Percentiles rank a stretch among this genome's conserved stretches.
Conservation (phyloP, 2,329 filamentous ascomycete species). For the Sporothrix phasma region DNA sequence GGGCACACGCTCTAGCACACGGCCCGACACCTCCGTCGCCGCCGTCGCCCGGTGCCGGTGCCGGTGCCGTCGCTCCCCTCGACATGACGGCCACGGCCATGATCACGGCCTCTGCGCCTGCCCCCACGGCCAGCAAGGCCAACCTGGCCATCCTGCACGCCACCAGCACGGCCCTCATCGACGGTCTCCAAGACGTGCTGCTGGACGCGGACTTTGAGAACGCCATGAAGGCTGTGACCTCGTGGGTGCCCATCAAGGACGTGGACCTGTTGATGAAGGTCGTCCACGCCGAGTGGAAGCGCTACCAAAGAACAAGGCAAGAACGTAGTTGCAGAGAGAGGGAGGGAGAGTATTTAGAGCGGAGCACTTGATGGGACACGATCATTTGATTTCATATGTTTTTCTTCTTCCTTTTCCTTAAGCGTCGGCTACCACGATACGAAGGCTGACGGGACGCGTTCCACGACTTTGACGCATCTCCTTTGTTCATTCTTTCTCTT, state of each 20-base stretch:
- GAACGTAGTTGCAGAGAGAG: conserved; percentile 21
- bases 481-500: background rate
- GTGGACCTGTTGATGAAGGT: conserved; percentile 90
- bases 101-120: conserved; percentile 21
- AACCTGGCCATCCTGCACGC: conserved; percentile 78
- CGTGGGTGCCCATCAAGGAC: conserved; percentile 87
- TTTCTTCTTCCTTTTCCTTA: background rate
- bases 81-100: conserved; percentile 11
- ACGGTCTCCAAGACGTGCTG: conserved; percentile 79
- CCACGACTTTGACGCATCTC: background rate
- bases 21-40: background rate
- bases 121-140: conserved; percentile 37
- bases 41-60: background rate
- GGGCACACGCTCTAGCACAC: background rate
- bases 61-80: background rate
- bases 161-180: conserved; percentile 78
- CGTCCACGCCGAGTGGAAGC: conserved; percentile 76
- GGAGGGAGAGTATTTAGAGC: conserved; percentile 25
- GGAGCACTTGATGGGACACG: background rate
- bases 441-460: background rate
- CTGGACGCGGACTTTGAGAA: conserved; percentile 94
- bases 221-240: conserved; percentile 92
- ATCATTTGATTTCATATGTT: conserved; percentile 10
- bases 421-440: background rate
- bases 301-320: conserved; percentile 32